Evolutionary conservation across 2,329 filamentous ascomycete genomes (phyloP).

Genomic region (Fusarium clavum): DNA sequence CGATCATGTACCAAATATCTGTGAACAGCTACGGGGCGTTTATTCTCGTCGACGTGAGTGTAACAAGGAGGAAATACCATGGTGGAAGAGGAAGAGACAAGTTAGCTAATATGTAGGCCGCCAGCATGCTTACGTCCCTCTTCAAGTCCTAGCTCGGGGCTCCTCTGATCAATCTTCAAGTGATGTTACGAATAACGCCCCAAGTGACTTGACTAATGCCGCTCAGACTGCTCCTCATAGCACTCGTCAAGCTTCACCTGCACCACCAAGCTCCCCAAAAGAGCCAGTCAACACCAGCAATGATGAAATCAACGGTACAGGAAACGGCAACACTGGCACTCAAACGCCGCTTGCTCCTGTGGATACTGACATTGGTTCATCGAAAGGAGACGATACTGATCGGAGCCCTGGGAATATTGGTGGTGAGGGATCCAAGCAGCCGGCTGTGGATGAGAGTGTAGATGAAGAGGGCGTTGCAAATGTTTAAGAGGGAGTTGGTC

Average conservation of each 20-base stretch:
- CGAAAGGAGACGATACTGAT: background rate
- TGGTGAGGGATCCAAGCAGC: background rate
- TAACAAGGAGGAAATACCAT: background rate
- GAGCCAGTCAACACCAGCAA: background rate
- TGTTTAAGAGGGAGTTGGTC: background rate
- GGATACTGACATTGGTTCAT: background rate
- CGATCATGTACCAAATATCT: conserved; percentile 31
- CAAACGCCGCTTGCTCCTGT: background rate
- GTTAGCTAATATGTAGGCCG: background rate
- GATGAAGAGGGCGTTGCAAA: conserved; percentile 7
- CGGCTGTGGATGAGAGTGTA: background rate
- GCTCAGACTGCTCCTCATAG: background rate
- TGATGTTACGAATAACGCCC: background rate
- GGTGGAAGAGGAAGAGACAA: background rate
- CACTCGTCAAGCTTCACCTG: background rate
- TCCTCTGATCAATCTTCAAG: background rate
- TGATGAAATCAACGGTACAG: background rate
- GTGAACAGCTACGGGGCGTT: conserved; percentile 33
- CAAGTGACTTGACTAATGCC: background rate
- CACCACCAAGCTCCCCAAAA: background rate
- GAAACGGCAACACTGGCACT: background rate
- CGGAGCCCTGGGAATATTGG: background rate
- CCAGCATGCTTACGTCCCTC: conserved; percentile 16
- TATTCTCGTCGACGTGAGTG: conserved; percentile 42
- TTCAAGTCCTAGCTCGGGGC: conserved; percentile 10